Percentiles rank a stretch among this genome's conserved stretches.
Evolutionary conservation across 805 yeast species (phyloP).

Genomic region (Candida montana): DNA sequence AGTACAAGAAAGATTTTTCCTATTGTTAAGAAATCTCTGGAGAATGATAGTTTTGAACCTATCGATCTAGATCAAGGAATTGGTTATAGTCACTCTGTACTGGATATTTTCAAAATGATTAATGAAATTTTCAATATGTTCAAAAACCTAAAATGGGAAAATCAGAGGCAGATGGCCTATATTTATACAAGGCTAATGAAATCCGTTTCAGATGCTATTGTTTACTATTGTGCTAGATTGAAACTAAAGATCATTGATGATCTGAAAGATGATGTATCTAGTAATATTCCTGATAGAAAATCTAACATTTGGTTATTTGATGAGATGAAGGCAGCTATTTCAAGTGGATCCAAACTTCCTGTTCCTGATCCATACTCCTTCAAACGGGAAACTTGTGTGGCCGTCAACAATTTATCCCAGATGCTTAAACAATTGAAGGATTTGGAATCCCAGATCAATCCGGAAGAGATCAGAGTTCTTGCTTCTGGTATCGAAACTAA

Average conservation of each 20-base stretch:
- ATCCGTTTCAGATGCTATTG: conserved; percentile 56
- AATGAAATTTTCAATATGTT: conserved; percentile 54
- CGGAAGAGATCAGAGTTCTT: conserved; percentile 43
- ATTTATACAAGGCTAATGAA: conserved; percentile 56
- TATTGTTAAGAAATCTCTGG: conserved; percentile 50
- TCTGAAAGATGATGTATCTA: conserved; percentile 24
- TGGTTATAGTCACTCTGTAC: conserved; percentile 52
- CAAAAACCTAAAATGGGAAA: conserved; percentile 57
- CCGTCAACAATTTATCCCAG: conserved; percentile 61
- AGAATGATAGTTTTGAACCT: conserved; percentile 53
- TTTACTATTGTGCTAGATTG: conserved; percentile 39
- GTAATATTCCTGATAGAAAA: conserved; percentile 24
- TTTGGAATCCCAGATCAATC: conserved; percentile 52
- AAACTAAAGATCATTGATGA: conserved; percentile 37
- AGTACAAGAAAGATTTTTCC: conserved; percentile 41
- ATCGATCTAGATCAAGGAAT: conserved; percentile 38
- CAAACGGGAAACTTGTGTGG: conserved; percentile 60
- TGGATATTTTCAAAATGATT: conserved; percentile 62
- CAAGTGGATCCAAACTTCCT: conserved; percentile 31
- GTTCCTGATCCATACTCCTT: conserved; percentile 53
- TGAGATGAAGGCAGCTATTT: conserved; percentile 48
- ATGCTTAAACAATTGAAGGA: conserved; percentile 43
- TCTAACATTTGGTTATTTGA: conserved; percentile 38
- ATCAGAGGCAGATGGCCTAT: conserved; percentile 56
- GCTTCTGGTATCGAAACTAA: conserved; percentile 29